phyloP scores from a whole-genome alignment of 2,329 filamentous ascomycete species.

The Fusarium sp. region DNA sequence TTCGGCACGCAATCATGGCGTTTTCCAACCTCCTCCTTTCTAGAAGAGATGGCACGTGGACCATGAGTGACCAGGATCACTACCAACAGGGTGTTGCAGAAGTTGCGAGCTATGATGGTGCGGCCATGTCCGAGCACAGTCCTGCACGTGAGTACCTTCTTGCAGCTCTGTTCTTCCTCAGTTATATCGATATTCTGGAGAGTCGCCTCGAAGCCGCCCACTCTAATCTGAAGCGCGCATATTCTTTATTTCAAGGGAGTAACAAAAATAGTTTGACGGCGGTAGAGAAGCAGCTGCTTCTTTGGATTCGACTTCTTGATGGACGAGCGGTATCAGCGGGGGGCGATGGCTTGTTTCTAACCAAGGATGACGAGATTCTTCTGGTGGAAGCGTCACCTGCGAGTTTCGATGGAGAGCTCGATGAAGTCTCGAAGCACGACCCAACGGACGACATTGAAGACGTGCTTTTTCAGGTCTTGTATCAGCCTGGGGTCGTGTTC shows the following conservation, averaged over 20 bases:
- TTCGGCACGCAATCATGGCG: constrained; percentile 64
- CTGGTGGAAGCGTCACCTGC: constrained; percentile 61
- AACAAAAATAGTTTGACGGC: constrained; percentile 56
- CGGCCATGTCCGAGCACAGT: constrained; percentile 50
- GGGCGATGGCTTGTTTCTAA: constrained; percentile 68
- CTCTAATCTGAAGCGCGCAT: constrained; percentile 64
- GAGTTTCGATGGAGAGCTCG: constrained; percentile 54
- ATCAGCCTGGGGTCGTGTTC: constrained; percentile 69
- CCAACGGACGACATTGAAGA: constrained; percentile 61
- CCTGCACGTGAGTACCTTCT: constrained; percentile 60
- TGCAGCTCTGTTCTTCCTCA: constrained; percentile 67
- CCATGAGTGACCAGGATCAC: constrained; percentile 54
- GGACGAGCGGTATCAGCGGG: constrained; percentile 69
- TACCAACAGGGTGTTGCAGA: constrained; percentile 57
- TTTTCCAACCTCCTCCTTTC: constrained; percentile 64
- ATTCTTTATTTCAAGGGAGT: constrained; percentile 61
- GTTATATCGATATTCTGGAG: constrained; percentile 66
- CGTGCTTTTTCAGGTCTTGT: constrained; percentile 67
- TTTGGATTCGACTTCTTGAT: constrained; percentile 70
- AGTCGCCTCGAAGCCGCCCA: constrained; percentile 62
- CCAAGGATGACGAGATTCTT: constrained; percentile 62
- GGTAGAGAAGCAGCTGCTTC: constrained; percentile 64
- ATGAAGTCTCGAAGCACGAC: constrained; percentile 43
- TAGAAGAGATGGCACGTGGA: constrained; percentile 52
- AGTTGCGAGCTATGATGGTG: constrained; percentile 47